Base-by-base conservation (phyloP, 2,329 filamentous ascomycete species). In the Pseudocercospora vitis region DNA sequence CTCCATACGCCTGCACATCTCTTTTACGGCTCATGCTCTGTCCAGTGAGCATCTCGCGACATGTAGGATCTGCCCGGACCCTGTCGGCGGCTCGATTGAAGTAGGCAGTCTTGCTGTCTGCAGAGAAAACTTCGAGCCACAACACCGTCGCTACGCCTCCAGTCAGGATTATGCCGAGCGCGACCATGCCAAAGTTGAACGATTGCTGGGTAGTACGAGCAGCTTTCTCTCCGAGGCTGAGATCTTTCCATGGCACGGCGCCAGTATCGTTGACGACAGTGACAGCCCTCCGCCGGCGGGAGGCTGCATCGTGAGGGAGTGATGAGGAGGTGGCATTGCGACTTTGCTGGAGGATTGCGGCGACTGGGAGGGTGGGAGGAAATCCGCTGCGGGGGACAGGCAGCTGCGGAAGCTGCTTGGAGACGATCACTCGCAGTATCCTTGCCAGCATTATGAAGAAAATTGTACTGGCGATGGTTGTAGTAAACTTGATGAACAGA, bases 211-310 rank as follows among this genome's bases (percentile, higher is more conserved):
- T 92, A 7, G 90, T 88, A 32, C 92, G 82, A 19, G 87, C 87
- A 2, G 85, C 84, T 71, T 96, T 96, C 70, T 96, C 92, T 44
- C 76, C 76, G 0, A 74, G 76, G 0, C 86, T 90, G 2, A 97
- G 80, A 50, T 94, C 79, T 2, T 77, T 80, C 92, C 92, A 97
- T 3, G 84, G 83, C 1, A 96, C 84, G 59, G 81, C 80, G 6
- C 92, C 92, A 66, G 90, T 87, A 64, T 96, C 92, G 64, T 90
- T 94, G 65, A 91, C 85, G 0, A 92, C 82, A 0, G 91, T 96
- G 21, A 96, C 84, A 32, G 84, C 79, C 65, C 81, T 85, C 50
- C 89, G 81, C 59, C 79, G 81, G 21, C 84, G 69, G 9, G 73
- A 67, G 9, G 78, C 62, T 18, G 64, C 57, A 48, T 64, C 57